Evolutionary conservation across 1,284 basidiomycete genomes (phyloP).

Genomic region (Gymnopus androsaceus): DNA sequence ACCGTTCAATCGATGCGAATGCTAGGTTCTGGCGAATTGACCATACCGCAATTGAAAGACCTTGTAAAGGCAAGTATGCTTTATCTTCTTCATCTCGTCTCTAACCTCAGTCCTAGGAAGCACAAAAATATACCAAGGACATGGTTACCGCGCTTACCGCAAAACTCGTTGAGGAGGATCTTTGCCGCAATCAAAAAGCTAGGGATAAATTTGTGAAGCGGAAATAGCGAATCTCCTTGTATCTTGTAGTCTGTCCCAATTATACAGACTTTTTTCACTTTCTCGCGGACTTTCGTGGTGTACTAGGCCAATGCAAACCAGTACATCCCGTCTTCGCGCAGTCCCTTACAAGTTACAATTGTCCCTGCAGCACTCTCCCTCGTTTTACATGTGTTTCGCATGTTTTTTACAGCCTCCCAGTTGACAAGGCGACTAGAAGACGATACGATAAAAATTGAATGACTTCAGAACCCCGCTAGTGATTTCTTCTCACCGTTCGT

Average conservation of each 20-base stretch:
- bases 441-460: no score
- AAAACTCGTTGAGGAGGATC: conserved; percentile 15
- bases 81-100: background rate
- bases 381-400: no score
- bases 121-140: conserved; percentile 12
- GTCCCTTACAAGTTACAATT: no score
- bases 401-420: background rate
- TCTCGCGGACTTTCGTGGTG: background rate
- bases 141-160: conserved; percentile 14
- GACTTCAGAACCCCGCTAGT: no score
- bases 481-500: no score
- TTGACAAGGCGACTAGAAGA: background rate
- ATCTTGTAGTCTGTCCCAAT: background rate
- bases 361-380: no score
- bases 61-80: conserved; percentile 51
- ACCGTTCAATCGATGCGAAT: conserved; percentile 62
- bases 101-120: conserved; percentile 9
- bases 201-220: conserved; percentile 15
- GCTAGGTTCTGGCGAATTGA: conserved; percentile 58
- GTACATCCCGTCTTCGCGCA: no score
- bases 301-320: no score
- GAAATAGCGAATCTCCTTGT: background rate
- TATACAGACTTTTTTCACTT: background rate
- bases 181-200: conserved; percentile 17
- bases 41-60: conserved; percentile 44